A percentile compares a stretch with the other conserved stretches of the same genome.
Evolutionary conservation across 139 green algal genomes (phyloP).

Genomic region (Chlamydomonas schloesseri): DNA sequence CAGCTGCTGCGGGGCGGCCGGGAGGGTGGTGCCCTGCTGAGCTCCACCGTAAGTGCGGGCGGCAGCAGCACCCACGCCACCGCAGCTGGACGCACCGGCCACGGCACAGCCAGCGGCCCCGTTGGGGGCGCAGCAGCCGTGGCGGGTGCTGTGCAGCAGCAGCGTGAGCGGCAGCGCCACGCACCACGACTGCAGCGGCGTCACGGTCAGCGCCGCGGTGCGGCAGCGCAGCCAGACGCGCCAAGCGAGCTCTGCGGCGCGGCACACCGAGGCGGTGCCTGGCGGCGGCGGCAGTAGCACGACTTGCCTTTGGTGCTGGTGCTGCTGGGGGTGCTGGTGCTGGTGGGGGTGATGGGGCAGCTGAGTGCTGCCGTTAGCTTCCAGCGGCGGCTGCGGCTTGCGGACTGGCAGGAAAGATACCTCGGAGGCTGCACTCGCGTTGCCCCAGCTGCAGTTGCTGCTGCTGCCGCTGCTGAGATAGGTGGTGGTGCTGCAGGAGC

Average conservation of each 20-base stretch:
- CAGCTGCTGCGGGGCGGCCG: no score
- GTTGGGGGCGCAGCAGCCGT: background rate
- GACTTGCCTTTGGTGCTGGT: background rate
- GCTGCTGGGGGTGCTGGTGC: background rate
- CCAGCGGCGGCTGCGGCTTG: no score
- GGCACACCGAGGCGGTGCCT: background rate
- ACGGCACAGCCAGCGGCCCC: no score
- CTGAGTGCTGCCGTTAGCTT: background rate
- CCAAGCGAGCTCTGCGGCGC: background rate
- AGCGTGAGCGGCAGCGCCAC: constrained; percentile 15
- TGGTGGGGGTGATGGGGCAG: no score
- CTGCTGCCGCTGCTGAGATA: background rate
- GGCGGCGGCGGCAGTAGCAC: background rate
- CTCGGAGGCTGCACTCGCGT: no score
- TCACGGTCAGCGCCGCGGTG: background rate
- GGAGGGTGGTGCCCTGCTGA: no score
- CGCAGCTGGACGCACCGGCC: no score
- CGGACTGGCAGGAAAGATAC: no score
- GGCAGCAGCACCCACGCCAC: no score
- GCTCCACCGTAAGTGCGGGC: no score
- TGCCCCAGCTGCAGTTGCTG: no score
- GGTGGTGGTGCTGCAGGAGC: no score
- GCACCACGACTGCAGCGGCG: constrained; percentile 21
- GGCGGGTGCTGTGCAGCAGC: background rate
- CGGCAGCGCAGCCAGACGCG: constrained; percentile 20